Base-by-base conservation (phyloP, 805 yeast genomes). In the Maudiozyma turicensis region DNA sequence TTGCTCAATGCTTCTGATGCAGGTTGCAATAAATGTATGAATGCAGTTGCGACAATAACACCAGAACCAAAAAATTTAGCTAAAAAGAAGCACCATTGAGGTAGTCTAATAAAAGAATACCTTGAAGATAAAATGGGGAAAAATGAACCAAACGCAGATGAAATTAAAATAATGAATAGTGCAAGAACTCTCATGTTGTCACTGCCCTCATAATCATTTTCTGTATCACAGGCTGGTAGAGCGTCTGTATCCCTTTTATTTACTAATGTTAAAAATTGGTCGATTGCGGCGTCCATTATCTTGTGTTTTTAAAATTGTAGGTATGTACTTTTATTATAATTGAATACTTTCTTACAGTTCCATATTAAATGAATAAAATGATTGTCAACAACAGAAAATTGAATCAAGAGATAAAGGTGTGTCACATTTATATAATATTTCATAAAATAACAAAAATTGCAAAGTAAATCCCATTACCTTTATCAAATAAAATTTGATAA, bases 1-100 rank as follows among this genome's bases (percentile, higher is more conserved):
- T 76, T 59, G 1, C 72, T 59, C 38, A 56, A 38, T 7, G 53
- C 54, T 14, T 56, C 60, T 5, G 45, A 31, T 5, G 82, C 84
- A 2, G 82, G 82, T 48, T 73, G 72, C 57, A 82, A 67, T 49
- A 82, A 64, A 66, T 84, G 91, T 50, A 84, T 75, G 56, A 81
- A 84, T 0, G 88, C 86, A 7, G 91, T 84, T 9, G 90, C 84
- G 3, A 84, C 70, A 56, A 84, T 84, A 43, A 84, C 90, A 47
- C 91, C 91, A 5, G 87, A 75, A 56, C 91, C 91, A 57, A 82
- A 82, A 68, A 87, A 50, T 58, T 83, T 84, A 46, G 84, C 78
- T 45, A 79, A 61, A 61, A 82, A 80, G 64, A 82, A 82, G 52
- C 78, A 73, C 78, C 79, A 74, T n/a, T 72, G 54, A 1, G 86